These are phyloP conservation scores for Holtermanniella nyarrowii DNA, from an alignment of 768 basidiomycete genomes.

Conservation along the genomic window DNA sequence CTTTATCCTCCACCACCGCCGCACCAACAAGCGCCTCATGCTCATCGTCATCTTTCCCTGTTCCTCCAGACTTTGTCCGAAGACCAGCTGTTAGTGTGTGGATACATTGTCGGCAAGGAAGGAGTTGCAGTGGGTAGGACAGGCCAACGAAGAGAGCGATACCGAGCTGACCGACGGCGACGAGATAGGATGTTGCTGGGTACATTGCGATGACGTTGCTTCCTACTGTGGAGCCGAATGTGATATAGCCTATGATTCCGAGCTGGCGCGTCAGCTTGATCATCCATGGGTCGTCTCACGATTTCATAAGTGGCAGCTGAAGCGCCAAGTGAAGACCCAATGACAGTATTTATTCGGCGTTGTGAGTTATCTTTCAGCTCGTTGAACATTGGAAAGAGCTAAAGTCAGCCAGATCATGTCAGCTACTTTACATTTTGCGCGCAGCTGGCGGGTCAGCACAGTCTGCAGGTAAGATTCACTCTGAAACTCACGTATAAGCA, in stretches of 20 bases:
- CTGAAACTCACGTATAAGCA: slow-evolving; percentile 34
- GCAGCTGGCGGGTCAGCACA: slow-evolving; percentile 52
- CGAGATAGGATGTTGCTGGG: slow-evolving; percentile 65
- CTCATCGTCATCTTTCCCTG: slow-evolving; percentile 12
- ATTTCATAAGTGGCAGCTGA: slow-evolving; percentile 77
- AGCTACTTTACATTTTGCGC: slow-evolving; percentile 65
- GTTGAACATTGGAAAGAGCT: slow-evolving; percentile 92
- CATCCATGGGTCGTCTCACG: slow-evolving; percentile 47
- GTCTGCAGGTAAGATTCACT: neutral
- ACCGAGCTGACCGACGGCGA: slow-evolving; percentile 84
- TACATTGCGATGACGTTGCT: slow-evolving; percentile 87
- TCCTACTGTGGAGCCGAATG: slow-evolving; percentile 82
- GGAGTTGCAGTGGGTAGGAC: slow-evolving; percentile 88
- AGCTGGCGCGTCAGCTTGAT: slow-evolving; percentile 18
- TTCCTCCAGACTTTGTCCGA: neutral
- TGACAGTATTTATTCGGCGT: slow-evolving; percentile 71
- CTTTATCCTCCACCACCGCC: neutral
- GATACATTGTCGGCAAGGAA: slow-evolving; percentile 82
- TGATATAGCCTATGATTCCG: slow-evolving; percentile 60
- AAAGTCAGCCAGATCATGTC: neutral
- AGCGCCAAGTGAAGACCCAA: slow-evolving; percentile 73
- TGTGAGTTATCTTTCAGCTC: slow-evolving; percentile 76
- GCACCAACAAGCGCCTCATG: slow-evolving; percentile 18
- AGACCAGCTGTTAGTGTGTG: slow-evolving; percentile 47
- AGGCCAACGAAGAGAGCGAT: slow-evolving; percentile 83